These are phyloP conservation scores for Orychophragmus violaceus DNA, from an alignment of 345 rosid genomes.

Conservation along the genomic window DNA sequence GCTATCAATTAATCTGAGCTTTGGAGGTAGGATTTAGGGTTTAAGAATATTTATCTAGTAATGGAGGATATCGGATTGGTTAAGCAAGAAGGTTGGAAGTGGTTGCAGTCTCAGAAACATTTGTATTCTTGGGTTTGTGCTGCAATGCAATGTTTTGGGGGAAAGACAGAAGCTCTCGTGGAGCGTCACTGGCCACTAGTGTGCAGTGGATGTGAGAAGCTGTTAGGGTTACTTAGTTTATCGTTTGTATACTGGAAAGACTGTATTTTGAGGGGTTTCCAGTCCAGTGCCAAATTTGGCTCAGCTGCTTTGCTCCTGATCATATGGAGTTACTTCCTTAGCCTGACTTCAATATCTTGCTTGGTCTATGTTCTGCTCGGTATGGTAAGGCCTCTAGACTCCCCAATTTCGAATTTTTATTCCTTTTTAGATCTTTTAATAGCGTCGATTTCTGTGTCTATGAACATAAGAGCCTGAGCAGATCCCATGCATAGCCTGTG, in stretches of 20 bases:
- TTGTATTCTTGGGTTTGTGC: conserved; percentile 38
- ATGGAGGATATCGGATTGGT: conserved; percentile 90
- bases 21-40: not conserved
- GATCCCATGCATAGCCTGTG: not conserved
- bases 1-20: not conserved
- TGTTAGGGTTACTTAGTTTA: conserved; percentile 36
- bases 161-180: conserved; percentile 41
- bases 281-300: conserved; percentile 58
- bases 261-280: conserved; percentile 60
- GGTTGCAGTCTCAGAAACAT: conserved; percentile 71
- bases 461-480: not conserved
- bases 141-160: conserved; percentile 39
- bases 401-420: not conserved
- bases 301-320: conserved; percentile 80
- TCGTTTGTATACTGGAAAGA: conserved; percentile 66
- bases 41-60: not conserved
- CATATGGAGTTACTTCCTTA: conserved; percentile 96
- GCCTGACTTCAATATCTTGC: conserved; percentile 83
- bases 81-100: conserved; percentile 63
- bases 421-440: not conserved
- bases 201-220: conserved; percentile 52
- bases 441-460: not conserved
- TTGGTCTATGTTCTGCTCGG: conserved; percentile 71
- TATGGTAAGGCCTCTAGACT: conserved; percentile 55
- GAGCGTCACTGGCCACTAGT: conserved; percentile 89